Conservation (phyloP, 2,329 filamentous ascomycete genomes). For the Fusarium virguliforme region DNA sequence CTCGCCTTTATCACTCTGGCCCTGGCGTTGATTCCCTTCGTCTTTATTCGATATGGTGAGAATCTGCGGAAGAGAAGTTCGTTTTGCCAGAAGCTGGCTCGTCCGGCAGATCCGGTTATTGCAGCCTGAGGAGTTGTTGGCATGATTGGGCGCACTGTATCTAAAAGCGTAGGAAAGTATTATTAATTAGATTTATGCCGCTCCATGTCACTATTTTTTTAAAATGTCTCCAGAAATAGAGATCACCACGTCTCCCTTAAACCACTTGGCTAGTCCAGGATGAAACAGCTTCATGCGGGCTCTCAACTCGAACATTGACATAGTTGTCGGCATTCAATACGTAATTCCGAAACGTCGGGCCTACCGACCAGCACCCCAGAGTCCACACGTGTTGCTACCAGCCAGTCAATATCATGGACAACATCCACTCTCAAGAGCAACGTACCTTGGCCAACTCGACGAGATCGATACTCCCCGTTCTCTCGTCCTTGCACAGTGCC, state of each 20-base stretch:
- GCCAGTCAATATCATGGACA: neutral
- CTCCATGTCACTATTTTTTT: too few relatives aligned
- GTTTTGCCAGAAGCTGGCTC: slow-evolving; percentile 3
- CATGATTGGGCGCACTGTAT: neutral
- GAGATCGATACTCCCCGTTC: slow-evolving; percentile 8
- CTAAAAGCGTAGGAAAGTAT: neutral
- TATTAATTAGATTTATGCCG: too few relatives aligned
- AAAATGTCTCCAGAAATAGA: too few relatives aligned
- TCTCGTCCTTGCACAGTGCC: neutral
- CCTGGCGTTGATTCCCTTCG: neutral
- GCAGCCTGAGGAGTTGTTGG: neutral
- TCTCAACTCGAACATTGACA: neutral
- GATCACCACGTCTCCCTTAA: too few relatives aligned
- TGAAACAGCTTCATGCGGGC: neutral
- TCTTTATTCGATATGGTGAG: neutral
- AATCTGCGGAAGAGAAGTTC: neutral
- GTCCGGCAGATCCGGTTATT: neutral
- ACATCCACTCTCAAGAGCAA: accelerated
- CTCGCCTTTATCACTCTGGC: neutral
- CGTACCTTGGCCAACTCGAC: slow-evolving; percentile 24
- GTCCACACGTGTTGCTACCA: slow-evolving; percentile 28
- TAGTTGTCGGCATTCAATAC: neutral
- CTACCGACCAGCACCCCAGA: slow-evolving; percentile 27
- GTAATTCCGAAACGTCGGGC: slow-evolving; percentile 18
- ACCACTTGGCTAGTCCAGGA: neutral